Base-by-base conservation (phyloP, 2,329 filamentous ascomycete genomes). In the Talaromyces atroroseus region DNA sequence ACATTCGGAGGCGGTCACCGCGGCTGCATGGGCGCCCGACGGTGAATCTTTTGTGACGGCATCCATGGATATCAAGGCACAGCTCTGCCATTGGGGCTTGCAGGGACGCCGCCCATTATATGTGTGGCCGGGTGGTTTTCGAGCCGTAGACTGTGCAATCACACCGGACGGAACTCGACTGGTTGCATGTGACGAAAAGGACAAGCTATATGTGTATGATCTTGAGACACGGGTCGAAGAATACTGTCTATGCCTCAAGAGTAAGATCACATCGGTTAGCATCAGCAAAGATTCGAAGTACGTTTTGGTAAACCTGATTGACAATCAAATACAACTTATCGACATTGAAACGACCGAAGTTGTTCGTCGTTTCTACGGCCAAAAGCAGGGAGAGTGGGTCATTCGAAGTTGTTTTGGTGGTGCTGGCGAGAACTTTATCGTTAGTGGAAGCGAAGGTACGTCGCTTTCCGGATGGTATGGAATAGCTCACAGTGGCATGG, bases 371-470 rank as follows among this genome's bases (percentile, higher is more conserved):
- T 97, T 89, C 68, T 78, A 83, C 16, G 92, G 90, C 0, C 88
- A 92, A 60, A 82, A 80, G 45, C 89, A 91, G 60, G 86, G 84
- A 54, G 77, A 87, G 1, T 96, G 79, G 67, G 82, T 96, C 55
- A 95, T 99, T 58, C 82, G 92, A 51, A 89, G 86, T 65, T 78
- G 80, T 0, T 94, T 96, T 72, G 94, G 94, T 18, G 94, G 94
- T 32, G 92, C 92, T 1, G 87, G 89, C 58, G 91, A 96, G 74
- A 92, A 87, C 68, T 96, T 96, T 70, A 87, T 97, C 10, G 80
- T 95, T 26, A 92, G 89, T 65, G 94, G 94, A 11, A 96, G 91
- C 65, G 91, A 96, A 81, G 88, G 90, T 91, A 76, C 66, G 78
- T 64, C 6, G 20, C 38, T 42, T 11, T 36, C 23, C n/a, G 10